Base-by-base conservation (phyloP, 2,329 filamentous ascomycete species). In the Fusarium falciforme region DNA sequence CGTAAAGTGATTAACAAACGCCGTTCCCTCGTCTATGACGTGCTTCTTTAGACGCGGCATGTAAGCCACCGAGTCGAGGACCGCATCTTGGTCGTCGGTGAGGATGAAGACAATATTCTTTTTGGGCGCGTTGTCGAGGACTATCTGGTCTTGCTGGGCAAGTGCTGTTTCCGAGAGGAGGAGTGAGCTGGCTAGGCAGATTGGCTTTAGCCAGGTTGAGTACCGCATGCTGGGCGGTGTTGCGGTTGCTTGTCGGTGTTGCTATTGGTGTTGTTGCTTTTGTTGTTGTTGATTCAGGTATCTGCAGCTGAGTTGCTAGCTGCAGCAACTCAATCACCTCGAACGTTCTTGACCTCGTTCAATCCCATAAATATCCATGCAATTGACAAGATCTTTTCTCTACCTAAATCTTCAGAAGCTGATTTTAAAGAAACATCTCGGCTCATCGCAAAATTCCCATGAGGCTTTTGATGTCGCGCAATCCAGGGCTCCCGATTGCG, bases 21-120 rank as follows among this genome's bases (percentile, higher is more conserved):
- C 86, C 0, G 89, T 91, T 0, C 91, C 92, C 62, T 90, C 82
- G 0, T 90, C 83, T 14, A 85, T 79, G 1, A 93, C 78, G 72
- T 92, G 85, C 73, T 90, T 87, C 59, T 88, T 82, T 0, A 92
- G 81, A 2, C 85, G 81, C 0, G 89, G 89, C 84, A 91, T 91
- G 68, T 92, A 92, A 0, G 87, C 83, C 4, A 92, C 77, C 0
- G 91, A 93, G 55, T 89, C 83, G 73, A 93, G 83, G 44, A 89
- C 87, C 2, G 89, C 80, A 76, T 93, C 91, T 76, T 93, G 91
- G 70, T 93, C 92, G 69, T 93, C 92, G 0, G 90, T 91, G 42
- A 93, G 83, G 66, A 93, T 89, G 76, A 93, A 91, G 22, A 93
- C 83, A 54, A 93, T 88, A 71, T 93, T 93, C 64, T 78, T 79